These are phyloP conservation scores for Sporothrix pallida DNA, from an alignment of 2,329 filamentous ascomycete genomes.

Conservation along the genomic window DNA sequence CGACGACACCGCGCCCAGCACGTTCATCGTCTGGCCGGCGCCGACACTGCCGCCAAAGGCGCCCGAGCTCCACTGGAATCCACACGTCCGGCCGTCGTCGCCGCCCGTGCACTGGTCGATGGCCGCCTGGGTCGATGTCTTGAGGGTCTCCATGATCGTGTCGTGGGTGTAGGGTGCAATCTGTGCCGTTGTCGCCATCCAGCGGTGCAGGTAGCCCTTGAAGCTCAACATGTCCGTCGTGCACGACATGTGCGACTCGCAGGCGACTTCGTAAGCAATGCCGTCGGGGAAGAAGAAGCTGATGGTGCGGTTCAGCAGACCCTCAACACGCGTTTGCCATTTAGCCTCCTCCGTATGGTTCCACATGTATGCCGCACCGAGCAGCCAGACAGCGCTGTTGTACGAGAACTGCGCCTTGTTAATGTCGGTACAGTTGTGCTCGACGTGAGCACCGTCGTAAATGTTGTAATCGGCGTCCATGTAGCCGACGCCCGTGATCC, in stretches of 20 bases:
- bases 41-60: slow-evolving; percentile 57
- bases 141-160: slow-evolving; percentile 53
- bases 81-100: slow-evolving; percentile 53
- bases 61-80: slow-evolving; percentile 57
- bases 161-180: slow-evolving; percentile 56
- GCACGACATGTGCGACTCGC: slow-evolving; percentile 59
- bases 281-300: slow-evolving; percentile 54
- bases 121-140: slow-evolving; percentile 56
- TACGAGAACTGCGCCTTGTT: slow-evolving; percentile 62
- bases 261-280: slow-evolving; percentile 61
- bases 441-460: slow-evolving; percentile 61
- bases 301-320: slow-evolving; percentile 53
- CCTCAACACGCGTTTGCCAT: slow-evolving; percentile 55
- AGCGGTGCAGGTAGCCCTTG: slow-evolving; percentile 62
- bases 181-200: slow-evolving; percentile 56
- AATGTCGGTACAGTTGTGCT: slow-evolving; percentile 58
- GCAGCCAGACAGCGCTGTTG: slow-evolving; percentile 58
- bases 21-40: slow-evolving; percentile 62
- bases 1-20: slow-evolving; percentile 57
- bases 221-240: slow-evolving; percentile 64
- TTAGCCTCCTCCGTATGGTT: slow-evolving; percentile 47
- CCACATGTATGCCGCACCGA: slow-evolving; percentile 65
- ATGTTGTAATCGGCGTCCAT: slow-evolving; percentile 63
- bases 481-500: slow-evolving; percentile 57
- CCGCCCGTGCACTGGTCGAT: slow-evolving; percentile 56